phyloP scores from a whole-genome alignment of 2,329 filamentous ascomycete genomes.

The Beauveria brongniartii region DNA sequence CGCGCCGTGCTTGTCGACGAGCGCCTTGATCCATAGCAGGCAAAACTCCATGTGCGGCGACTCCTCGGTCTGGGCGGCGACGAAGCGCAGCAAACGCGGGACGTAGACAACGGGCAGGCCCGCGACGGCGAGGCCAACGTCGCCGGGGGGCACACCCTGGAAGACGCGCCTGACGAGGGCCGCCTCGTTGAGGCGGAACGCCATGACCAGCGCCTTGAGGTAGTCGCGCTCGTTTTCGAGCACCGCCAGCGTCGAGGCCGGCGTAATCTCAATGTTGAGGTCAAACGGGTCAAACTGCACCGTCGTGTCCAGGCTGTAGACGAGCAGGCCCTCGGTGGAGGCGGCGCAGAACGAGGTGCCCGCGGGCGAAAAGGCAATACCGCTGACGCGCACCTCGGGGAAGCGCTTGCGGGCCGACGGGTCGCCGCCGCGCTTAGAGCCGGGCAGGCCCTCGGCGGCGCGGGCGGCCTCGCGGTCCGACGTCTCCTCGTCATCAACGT shows the following conservation, averaged over 20 bases:
- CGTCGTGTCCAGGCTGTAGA: conserved; percentile 82
- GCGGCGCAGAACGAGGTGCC: conserved; percentile 90
- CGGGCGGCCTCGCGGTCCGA: conserved; percentile 80
- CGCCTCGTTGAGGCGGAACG: conserved; percentile 87
- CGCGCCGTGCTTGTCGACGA: conserved; percentile 73
- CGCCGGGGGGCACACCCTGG: conserved; percentile 65
- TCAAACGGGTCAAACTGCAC: conserved; percentile 94
- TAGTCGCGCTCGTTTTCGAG: conserved; percentile 65
- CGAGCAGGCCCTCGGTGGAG: conserved; percentile 84
- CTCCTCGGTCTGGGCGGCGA: conserved; percentile 80
- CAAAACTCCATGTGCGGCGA: conserved; percentile 94
- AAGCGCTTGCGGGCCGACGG: conserved; percentile 67
- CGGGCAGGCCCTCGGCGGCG: conserved; percentile 70
- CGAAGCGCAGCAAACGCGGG: conserved; percentile 73
- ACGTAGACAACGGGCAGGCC: conserved; percentile 81
- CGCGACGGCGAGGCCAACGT: conserved; percentile 70
- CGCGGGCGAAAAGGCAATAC: conserved; percentile 80
- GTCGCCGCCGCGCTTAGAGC: conserved; percentile 75
- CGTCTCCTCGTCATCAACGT: conserved; percentile 83
- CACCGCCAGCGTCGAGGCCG: conserved; percentile 67
- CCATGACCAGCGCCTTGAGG: conserved; percentile 91
- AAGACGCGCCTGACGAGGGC: conserved; percentile 79
- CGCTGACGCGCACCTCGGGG: conserved; percentile 77
- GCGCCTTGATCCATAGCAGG: conserved; percentile 80
- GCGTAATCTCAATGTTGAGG: conserved; percentile 88